Conservation (phyloP, 2,329 filamentous ascomycete genomes). For the Seiridium unicorne region DNA sequence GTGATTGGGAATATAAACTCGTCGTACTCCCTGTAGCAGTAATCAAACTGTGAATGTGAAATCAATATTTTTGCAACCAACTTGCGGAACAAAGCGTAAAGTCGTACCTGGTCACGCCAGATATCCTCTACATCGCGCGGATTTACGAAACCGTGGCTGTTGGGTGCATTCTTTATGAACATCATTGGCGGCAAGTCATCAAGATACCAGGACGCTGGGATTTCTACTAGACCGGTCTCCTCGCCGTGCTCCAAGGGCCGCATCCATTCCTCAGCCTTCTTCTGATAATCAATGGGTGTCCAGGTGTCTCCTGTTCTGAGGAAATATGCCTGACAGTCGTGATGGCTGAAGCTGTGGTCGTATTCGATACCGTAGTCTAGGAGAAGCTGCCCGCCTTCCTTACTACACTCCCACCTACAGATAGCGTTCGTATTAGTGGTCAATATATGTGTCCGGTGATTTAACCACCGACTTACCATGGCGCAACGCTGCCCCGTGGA, state of each 20-base stretch:
- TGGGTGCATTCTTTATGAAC: constrained; percentile 67
- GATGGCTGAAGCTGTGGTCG: constrained; percentile 65
- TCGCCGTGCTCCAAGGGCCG: constrained; percentile 59
- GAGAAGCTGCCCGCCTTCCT: constrained; percentile 64
- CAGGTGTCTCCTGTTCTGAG: constrained; percentile 62
- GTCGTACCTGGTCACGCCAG: constrained; percentile 47
- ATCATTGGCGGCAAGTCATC: constrained; percentile 68
- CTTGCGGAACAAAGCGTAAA: too few relatives aligned
- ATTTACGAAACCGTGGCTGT: constrained; percentile 61
- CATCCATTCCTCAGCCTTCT: constrained; percentile 65
- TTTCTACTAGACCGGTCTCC: constrained; percentile 64
- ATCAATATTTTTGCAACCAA: background rate
- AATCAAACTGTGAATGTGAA: constrained; percentile 55
- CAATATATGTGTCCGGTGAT: constrained; percentile 38
- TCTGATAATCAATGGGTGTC: constrained; percentile 66
- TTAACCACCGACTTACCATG: constrained; percentile 35
- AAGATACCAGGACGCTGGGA: constrained; percentile 63
- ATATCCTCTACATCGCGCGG: constrained; percentile 62
- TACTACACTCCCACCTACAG: constrained; percentile 62
- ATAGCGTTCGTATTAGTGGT: constrained; percentile 25
- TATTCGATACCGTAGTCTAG: constrained; percentile 68
- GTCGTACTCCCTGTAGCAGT: constrained; percentile 75
- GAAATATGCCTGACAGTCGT: constrained; percentile 65
- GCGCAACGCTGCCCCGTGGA: constrained; percentile 69
- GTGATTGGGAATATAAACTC: constrained; percentile 78